A percentile compares a stretch with the other conserved stretches of the same genome.
These are phyloP conservation scores for Kalmusia sp. DNA, from an alignment of 2,329 filamentous ascomycete species.

Conservation along the genomic window DNA sequence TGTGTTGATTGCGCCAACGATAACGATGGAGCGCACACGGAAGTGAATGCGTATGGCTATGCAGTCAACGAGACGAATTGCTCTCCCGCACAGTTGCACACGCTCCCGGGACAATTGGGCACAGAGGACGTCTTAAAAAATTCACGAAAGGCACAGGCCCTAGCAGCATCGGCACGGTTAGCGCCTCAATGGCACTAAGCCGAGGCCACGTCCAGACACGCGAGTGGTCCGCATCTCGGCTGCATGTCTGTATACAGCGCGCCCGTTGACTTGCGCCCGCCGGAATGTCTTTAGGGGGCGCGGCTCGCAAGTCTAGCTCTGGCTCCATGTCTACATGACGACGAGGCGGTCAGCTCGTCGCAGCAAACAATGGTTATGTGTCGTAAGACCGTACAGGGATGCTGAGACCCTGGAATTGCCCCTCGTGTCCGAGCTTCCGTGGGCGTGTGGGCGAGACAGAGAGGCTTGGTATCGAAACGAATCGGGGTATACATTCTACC, in stretches of 20 bases:
- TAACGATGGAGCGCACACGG: not conserved
- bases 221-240: constrained; percentile 27
- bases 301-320: not conserved
- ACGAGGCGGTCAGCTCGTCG: no score
- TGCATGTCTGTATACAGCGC: constrained; percentile 29
- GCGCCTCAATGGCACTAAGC: not conserved
- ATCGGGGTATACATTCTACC: constrained; percentile 13
- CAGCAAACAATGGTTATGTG: not conserved
- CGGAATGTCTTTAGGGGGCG: constrained; percentile 17
- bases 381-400: not conserved
- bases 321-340: no score
- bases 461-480: constrained; percentile 23
- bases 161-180: not conserved
- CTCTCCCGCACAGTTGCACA: constrained; percentile 2
- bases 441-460: not conserved
- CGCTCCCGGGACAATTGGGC: not conserved
- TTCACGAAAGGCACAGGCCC: constrained; percentile 7
- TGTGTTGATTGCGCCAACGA: not conserved
- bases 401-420: not conserved
- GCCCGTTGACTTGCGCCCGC: constrained; percentile 18
- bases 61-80: not conserved
- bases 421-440: constrained; percentile 1
- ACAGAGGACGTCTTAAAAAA: constrained; percentile 2
- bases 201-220: constrained; percentile 17
- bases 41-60: not conserved